phyloP scores from a whole-genome alignment of 176 grass and related monocot genomes.

The barley (Hordeum vulgare) region DNA sequence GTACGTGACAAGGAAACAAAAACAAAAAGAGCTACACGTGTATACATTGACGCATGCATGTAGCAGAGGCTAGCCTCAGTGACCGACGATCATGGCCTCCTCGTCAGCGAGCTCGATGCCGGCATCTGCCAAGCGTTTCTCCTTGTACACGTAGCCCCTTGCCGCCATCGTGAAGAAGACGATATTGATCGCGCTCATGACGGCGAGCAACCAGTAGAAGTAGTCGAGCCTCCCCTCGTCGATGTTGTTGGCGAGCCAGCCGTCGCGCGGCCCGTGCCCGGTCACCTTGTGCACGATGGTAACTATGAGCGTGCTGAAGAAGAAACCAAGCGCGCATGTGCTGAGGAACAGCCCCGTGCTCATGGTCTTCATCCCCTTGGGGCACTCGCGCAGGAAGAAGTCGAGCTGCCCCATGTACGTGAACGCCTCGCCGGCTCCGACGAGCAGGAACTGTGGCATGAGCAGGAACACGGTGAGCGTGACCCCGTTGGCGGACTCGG shows the following conservation, averaged over 20 bases:
- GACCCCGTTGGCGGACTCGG: not conserved
- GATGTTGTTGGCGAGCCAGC: conserved; percentile 76
- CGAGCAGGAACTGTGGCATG: conserved; percentile 85
- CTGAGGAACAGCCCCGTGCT: conserved; percentile 95
- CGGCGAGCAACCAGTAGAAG: conserved; percentile 88
- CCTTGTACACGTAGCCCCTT: conserved; percentile 80
- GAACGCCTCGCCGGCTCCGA: conserved; percentile 89
- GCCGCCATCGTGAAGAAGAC: conserved; percentile 41
- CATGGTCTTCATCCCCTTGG: conserved; percentile 99
- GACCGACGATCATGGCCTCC: conserved; percentile 28
- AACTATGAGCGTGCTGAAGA: conserved; percentile 80
- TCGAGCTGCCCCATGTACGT: conserved; percentile 96
- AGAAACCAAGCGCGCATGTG: conserved; percentile 82
- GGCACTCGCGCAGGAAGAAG: conserved; percentile 91
- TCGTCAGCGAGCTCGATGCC: conserved; percentile 74
- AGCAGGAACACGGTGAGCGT: conserved; percentile 70
- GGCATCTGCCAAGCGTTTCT: conserved; percentile 54
- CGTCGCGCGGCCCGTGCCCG: not conserved
- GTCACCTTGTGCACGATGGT: conserved; percentile 71
- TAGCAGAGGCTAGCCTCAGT: conserved; percentile 20
- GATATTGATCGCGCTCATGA: conserved; percentile 50
- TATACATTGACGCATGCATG: conserved; percentile 9
- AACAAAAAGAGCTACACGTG: not conserved
- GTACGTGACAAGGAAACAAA: not conserved
- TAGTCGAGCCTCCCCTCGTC: conserved; percentile 70